phyloP scores from a whole-genome alignment of 345 rosid genomes.

The Stellera chamaejasme region DNA sequence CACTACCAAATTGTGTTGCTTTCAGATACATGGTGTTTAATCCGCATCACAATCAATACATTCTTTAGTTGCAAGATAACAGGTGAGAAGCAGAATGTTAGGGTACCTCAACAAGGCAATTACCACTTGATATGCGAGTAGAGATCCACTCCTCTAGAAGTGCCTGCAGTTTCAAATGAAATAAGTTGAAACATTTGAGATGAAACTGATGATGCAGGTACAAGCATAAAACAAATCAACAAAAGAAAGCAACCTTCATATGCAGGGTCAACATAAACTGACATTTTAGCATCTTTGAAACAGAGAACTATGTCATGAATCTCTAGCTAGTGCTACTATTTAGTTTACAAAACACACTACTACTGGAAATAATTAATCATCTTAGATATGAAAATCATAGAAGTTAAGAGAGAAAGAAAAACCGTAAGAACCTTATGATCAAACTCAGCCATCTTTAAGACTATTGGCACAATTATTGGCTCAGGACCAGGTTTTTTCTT shows the following conservation, averaged over 20 bases:
- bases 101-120: conserved; percentile 54
- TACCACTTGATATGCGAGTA: conserved; percentile 48
- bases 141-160: conserved; percentile 91
- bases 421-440: conserved; percentile 67
- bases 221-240: conserved; percentile 3
- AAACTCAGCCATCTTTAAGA: conserved; percentile 88
- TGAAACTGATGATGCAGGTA: neutral
- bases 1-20: neutral
- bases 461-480: conserved; percentile 77
- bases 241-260: conserved; percentile 2
- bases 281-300: neutral
- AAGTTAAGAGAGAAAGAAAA: conserved; percentile 6
- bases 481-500: conserved; percentile 64
- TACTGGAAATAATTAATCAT: too few species aligned
- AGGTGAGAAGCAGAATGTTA: neutral
- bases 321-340: neutral
- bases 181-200: conserved; percentile 1
- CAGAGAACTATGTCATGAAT: neutral
- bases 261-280: neutral
- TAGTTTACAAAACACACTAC: too few species aligned
- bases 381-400: neutral
- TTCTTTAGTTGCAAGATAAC: neutral
- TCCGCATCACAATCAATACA: neutral
- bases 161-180: conserved; percentile 39
- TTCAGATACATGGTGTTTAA: neutral